phyloP scores from a whole-genome alignment of 2,329 filamentous ascomycete genomes.

The Botrytis paeoniae region DNA sequence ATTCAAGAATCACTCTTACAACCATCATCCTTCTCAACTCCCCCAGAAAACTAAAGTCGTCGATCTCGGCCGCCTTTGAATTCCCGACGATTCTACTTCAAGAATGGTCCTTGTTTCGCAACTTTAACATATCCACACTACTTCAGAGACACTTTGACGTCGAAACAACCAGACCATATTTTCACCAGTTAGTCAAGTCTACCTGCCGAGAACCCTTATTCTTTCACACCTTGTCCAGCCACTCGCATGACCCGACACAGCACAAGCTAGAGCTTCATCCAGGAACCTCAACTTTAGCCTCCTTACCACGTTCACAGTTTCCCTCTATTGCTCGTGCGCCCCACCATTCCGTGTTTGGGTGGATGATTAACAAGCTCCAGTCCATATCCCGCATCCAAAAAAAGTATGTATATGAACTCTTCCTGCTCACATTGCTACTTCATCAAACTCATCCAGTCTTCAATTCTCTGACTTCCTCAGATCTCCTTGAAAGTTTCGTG shows the following conservation, averaged over 20 bases:
- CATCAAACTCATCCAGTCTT: constrained; percentile 23
- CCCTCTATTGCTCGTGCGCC: constrained; percentile 31
- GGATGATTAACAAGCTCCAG: constrained; percentile 22
- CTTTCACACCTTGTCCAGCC: constrained; percentile 26
- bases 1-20: background rate
- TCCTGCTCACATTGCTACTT: constrained; percentile 23
- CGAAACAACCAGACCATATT: constrained; percentile 34
- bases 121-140: constrained; percentile 29
- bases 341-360: constrained; percentile 30
- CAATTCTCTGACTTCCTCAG: constrained; percentile 32
- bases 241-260: constrained; percentile 30
- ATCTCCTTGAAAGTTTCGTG: constrained; percentile 19
- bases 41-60: constrained; percentile 25
- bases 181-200: constrained; percentile 28
- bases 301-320: constrained; percentile 5
- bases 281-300: constrained; percentile 24
- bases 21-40: constrained; percentile 15
- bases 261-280: constrained; percentile 25
- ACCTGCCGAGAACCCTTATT: constrained; percentile 29
- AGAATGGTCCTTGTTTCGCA: constrained; percentile 36
- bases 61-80: constrained; percentile 25
- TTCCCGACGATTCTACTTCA: constrained; percentile 26
- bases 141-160: constrained; percentile 32
- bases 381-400: constrained; percentile 25
- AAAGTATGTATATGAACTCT: constrained; percentile 35